Base-by-base conservation (phyloP, 2,329 filamentous ascomycete species). In the Trichothecium roseum region DNA sequence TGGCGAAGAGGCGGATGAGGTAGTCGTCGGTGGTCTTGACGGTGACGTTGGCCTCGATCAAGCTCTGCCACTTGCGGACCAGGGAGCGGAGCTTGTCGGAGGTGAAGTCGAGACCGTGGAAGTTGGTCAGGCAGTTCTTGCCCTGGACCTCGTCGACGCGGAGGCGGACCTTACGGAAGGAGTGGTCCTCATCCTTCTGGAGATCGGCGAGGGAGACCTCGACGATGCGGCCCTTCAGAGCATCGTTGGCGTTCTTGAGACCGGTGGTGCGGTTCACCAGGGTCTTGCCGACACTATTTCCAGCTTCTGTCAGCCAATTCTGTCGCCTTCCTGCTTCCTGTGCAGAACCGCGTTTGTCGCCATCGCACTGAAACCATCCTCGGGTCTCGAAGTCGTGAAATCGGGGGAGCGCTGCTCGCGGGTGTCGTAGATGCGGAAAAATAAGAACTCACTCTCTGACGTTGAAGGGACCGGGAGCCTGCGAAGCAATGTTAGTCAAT, bases 1-100 rank as follows among this genome's bases (percentile, higher is more conserved):
- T 98, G 65, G 86, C 86, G 74, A 98, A 98, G 55, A 98, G 81
- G 59, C 91, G 86, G 70, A 98, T 79, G 64, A 96, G 88, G 77
- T 98, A 96, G 72, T 98, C 91, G 64, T 98, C 91, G 64, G 91
- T 96, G 57, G 91, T 96, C 84, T 96, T 96, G 76, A 98, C 88
- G 51, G 93, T 94, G 60, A 96, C 81, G 68, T 98, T 98, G 75
- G 91, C 91, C 80, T 98, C 91, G 54, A 98, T 96, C 60, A 98
- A 78, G 47, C 88, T 82, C 72, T 98, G 91, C 91, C 91, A 98
- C 77, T 98, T 98, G 74, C 91, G 88, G 56, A 98, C 91, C 51
- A 98, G 82, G 47, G 91, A 96, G 63, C 91, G 85, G 57, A 98
- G 83, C 80, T 98, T 98, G 81, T 98, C 91, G 55, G 91, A 95